Percentiles rank a stretch among this genome's conserved stretches.
Evolutionary conservation across 169 alveolate species (phyloP).

Genomic region (Eimeria falciformis): DNA sequence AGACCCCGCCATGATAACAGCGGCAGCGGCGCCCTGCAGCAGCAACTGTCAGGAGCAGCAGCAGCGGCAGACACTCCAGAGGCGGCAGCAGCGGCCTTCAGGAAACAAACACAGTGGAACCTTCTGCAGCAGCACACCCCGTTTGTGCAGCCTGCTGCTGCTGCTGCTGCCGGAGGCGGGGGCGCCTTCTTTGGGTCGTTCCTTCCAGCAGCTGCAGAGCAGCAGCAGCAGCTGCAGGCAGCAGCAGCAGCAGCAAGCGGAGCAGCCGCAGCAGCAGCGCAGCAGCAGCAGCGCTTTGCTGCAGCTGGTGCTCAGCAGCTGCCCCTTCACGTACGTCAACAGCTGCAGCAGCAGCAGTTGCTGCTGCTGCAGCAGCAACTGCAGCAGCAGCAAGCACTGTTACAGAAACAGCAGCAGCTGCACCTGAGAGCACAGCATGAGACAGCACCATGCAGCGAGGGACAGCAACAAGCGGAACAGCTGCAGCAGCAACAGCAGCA

Average conservation of each 20-base stretch:
- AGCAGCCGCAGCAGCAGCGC: slow-evolving; percentile 37
- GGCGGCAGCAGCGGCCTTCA: slow-evolving; percentile 45
- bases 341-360: slow-evolving; percentile 39
- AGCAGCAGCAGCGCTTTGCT: slow-evolving; percentile 34
- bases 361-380: not conserved
- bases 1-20: slow-evolving; percentile 24
- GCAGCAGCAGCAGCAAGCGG: slow-evolving; percentile 53
- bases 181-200: slow-evolving; percentile 18
- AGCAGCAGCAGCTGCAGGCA: slow-evolving; percentile 13
- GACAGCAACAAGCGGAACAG: not conserved
- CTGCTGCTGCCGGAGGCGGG: slow-evolving; percentile 39
- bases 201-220: slow-evolving; percentile 37
- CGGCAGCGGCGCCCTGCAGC: slow-evolving; percentile 34
- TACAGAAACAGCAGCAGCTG: slow-evolving; percentile 3
- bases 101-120: not conserved
- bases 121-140: slow-evolving; percentile 20
- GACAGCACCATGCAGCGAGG: not conserved
- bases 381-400: slow-evolving; percentile 32
- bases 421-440: not conserved
- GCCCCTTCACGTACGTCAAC: not conserved
- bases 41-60: slow-evolving; percentile 23
- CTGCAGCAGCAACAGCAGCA: slow-evolving; percentile 1
- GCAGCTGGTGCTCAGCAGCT: slow-evolving; percentile 32
- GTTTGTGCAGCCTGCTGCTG: slow-evolving; percentile 33
- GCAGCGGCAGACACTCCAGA: slow-evolving; percentile 5